Evolutionary conservation across 2,329 filamentous ascomycete genomes (phyloP).

Genomic region (Alternaria arbusti): DNA sequence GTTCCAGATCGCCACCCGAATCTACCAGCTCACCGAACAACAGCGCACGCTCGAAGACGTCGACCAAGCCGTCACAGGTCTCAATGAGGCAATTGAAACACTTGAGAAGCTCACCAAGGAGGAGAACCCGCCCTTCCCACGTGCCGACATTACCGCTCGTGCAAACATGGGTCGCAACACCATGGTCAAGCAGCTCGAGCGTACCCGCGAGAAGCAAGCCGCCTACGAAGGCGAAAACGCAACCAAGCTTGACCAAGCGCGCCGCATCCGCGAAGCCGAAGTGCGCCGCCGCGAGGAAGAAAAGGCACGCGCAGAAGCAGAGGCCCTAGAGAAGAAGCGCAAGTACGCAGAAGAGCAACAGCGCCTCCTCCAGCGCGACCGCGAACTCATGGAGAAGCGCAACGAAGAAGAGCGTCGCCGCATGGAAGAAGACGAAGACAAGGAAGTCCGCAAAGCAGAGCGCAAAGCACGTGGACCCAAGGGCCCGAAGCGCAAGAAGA

Average conservation of each 20-base stretch:
- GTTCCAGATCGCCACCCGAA: conserved; percentile 85
- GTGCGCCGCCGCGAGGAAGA: conserved; percentile 78
- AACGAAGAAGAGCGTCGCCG: conserved; percentile 72
- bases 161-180: conserved; percentile 98
- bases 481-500: conserved; percentile 66
- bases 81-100: conserved; percentile 82
- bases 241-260: conserved; percentile 81
- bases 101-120: conserved; percentile 66
- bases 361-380: conserved; percentile 76
- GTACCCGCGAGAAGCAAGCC: conserved; percentile 80
- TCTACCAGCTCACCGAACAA: conserved; percentile 76
- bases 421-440: conserved; percentile 70
- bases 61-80: conserved; percentile 76
- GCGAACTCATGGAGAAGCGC: conserved; percentile 73
- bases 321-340: conserved; percentile 74
- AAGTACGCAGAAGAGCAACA: conserved; percentile 87
- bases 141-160: conserved; percentile 88
- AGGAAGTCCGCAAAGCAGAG: conserved; percentile 74
- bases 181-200: conserved; percentile 87
- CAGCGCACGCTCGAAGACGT: conserved; percentile 82
- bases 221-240: conserved; percentile 95
- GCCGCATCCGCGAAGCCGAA: conserved; percentile 81
- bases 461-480: conserved; percentile 60
- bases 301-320: conserved; percentile 69
- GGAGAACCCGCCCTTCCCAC: conserved; percentile 82